A percentile compares a stretch with the other conserved stretches of the same genome.
These are phyloP conservation scores for Fusarium sp. DNA, from an alignment of 2,329 filamentous ascomycete genomes.

Conservation along the genomic window DNA sequence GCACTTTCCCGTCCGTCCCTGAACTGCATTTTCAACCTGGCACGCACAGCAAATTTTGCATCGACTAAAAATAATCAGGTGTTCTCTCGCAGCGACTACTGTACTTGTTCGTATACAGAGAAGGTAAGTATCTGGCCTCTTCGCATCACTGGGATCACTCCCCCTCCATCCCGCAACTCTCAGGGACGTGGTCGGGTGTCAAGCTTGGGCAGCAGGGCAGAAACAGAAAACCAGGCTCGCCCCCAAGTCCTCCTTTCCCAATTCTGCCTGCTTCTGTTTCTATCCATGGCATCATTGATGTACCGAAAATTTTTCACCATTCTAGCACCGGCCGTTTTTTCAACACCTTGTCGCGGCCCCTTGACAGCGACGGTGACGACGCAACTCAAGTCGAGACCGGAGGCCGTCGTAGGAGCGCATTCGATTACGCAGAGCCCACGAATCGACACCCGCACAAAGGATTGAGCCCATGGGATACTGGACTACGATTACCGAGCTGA, in stretches of 20 bases:
- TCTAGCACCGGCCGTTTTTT: not conserved
- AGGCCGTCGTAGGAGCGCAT: not conserved
- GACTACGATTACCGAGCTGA: not conserved
- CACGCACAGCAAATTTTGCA: not conserved
- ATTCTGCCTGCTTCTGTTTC: not conserved
- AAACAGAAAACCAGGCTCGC: not conserved
- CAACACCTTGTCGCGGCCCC: not conserved
- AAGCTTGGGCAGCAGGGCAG: not conserved
- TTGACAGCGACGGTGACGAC: not conserved
- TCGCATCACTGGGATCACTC: not conserved
- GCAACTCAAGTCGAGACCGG: not conserved
- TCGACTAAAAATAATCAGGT: not conserved
- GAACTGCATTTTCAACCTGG: not conserved
- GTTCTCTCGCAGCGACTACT: not conserved
- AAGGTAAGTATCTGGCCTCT: not conserved
- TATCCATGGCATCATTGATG: not conserved
- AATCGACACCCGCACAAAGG: not conserved
- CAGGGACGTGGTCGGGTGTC: not conserved
- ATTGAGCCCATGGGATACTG: not conserved
- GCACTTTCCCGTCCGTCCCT: not conserved
- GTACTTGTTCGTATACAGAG: not conserved
- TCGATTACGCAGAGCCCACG: not conserved
- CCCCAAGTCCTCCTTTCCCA: not conserved
- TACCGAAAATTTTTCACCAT: not conserved
- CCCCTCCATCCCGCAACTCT: not conserved